These are phyloP conservation scores for Phylloporus sp. DNA, from an alignment of 768 basidiomycete genomes.

Conservation along the genomic window DNA sequence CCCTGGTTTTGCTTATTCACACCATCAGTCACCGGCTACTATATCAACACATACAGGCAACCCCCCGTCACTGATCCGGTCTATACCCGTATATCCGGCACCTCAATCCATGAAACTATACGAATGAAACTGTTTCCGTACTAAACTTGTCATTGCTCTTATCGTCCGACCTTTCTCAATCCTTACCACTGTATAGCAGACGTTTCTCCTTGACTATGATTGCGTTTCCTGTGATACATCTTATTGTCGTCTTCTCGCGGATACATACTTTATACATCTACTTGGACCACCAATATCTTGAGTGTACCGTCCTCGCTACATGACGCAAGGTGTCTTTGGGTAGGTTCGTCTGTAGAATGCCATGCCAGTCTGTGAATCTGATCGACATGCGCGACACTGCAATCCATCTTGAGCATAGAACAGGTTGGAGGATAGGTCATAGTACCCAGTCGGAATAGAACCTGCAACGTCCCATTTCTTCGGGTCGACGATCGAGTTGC, in stretches of 20 bases:
- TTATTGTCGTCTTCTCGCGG: constrained; percentile 18
- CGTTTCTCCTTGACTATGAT: constrained; percentile 20
- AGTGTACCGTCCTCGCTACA: constrained; percentile 93
- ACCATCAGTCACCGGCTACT: constrained; percentile 44
- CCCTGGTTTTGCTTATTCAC: constrained; percentile 32
- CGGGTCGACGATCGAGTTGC: constrained; percentile 28
- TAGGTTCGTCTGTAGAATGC: constrained; percentile 44
- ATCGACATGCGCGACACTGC: constrained; percentile 67
- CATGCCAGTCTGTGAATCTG: constrained; percentile 81
- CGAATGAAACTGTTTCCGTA: constrained; percentile 61
- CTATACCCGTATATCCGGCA: constrained; percentile 69
- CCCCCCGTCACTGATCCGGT: constrained; percentile 36
- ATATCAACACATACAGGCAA: constrained; percentile 44
- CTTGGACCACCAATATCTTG: constrained; percentile 63
- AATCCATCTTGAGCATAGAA: neutral
- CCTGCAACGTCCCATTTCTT: constrained; percentile 44
- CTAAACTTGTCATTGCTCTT: constrained; percentile 32
- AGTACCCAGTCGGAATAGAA: constrained; percentile 53
- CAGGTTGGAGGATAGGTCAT: constrained; percentile 18
- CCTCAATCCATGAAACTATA: constrained; percentile 30
- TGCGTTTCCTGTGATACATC: constrained; percentile 21
- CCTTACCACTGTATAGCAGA: constrained; percentile 68
- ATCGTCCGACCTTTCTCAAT: constrained; percentile 34
- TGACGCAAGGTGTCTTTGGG: constrained; percentile 61
- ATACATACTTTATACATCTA: constrained; percentile 42